Base-by-base conservation (phyloP, 768 basidiomycete species). In the Sporobolomyces phaffii region DNA sequence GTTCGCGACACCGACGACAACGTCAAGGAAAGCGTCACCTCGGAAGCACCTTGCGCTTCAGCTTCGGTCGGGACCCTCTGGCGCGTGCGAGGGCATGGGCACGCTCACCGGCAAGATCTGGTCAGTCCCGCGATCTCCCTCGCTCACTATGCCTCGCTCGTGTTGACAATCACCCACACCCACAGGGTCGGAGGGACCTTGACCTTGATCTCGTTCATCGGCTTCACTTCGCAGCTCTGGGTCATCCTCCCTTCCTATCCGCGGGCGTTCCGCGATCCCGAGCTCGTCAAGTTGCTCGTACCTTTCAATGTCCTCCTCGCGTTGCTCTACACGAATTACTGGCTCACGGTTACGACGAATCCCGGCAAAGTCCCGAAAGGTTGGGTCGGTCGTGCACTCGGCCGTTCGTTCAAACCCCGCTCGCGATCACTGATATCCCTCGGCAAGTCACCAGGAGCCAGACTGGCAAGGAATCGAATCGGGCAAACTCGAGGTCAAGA, bases 271-370 rank as follows among this genome's bases (percentile, higher is more conserved):
- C 41, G 56, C 31, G 49, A 33, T 17, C 48, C 28, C 20, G 43
- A 13, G 17, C 26, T 53, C 38, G n/a, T 43, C 48, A 54, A 62
- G 60, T 68, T 59, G 38, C 59, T 73, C 68, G 56, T 48, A 29
- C 60, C 61, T 18, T 72, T 26, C 72, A 97, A 93, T 74, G 51
- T 84, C 26, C 79, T 94, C 15, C 86, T 94, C 24, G 82, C 81
- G 38, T 80, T 93, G 79, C 77, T 98, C 22, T 82, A 89, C 20
- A 90, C 86, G 86, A 96, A 91, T 77, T 99, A 98, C 76, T 86
- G 83, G 73, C 81, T 91, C 8, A 89, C 87, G 73, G 87, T 94
- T 7, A 78, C 77, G 24, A 91, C 88, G 1, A 85, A 94, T 64
- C 94, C 96, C 0, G 96, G 96, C 11, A 77, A 78, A 7, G 90